These are phyloP conservation scores for Aspergillus sojae DNA, from an alignment of 2,329 filamentous ascomycete species.

Conservation along the genomic window DNA sequence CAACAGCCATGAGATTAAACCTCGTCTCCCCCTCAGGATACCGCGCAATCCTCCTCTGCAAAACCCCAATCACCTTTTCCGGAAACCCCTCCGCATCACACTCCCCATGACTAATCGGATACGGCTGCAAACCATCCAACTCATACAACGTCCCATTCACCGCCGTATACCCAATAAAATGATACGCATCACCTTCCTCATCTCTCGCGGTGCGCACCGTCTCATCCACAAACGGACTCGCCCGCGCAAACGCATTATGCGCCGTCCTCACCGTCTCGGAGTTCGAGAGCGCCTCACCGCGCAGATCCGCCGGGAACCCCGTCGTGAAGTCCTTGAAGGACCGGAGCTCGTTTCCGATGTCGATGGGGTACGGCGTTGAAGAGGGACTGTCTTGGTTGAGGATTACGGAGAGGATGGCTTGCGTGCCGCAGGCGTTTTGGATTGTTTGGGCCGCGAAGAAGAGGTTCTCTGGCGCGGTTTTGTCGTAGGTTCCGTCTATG, in stretches of 20 bases:
- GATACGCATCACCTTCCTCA: slow-evolving; percentile 82
- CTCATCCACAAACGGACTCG: slow-evolving; percentile 91
- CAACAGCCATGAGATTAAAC: slow-evolving; percentile 94
- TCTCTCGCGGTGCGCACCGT: slow-evolving; percentile 72
- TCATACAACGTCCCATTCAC: slow-evolving; percentile 84
- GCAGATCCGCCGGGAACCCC: slow-evolving; percentile 75
- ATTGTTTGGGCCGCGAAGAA: slow-evolving; percentile 98
- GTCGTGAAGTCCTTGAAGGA: slow-evolving; percentile 89
- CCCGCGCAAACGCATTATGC: slow-evolving; percentile 88
- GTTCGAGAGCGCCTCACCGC: slow-evolving; percentile 72
- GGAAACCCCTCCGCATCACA: slow-evolving; percentile 75
- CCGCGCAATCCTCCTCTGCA: slow-evolving; percentile 78
- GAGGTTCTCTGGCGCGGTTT: slow-evolving; percentile 70
- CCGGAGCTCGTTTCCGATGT: slow-evolving; percentile 70
- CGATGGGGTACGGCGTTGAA: slow-evolving; percentile 48
- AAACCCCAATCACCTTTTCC: slow-evolving; percentile 78
- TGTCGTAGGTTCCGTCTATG: slow-evolving; percentile 80
- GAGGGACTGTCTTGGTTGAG: slow-evolving; percentile 70
- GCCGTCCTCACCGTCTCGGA: slow-evolving; percentile 72
- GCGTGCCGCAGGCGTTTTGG: slow-evolving; percentile 96
- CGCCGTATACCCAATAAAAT: slow-evolving; percentile 94
- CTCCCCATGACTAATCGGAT: slow-evolving; percentile 83
- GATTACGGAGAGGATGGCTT: slow-evolving; percentile 87
- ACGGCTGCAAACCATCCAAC: slow-evolving; percentile 89
- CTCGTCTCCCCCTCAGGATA: slow-evolving; percentile 88